Evolutionary conservation across 371 early-diverging fungal genomes (phyloP).

Genomic region (Haplosporangium sp.): DNA sequence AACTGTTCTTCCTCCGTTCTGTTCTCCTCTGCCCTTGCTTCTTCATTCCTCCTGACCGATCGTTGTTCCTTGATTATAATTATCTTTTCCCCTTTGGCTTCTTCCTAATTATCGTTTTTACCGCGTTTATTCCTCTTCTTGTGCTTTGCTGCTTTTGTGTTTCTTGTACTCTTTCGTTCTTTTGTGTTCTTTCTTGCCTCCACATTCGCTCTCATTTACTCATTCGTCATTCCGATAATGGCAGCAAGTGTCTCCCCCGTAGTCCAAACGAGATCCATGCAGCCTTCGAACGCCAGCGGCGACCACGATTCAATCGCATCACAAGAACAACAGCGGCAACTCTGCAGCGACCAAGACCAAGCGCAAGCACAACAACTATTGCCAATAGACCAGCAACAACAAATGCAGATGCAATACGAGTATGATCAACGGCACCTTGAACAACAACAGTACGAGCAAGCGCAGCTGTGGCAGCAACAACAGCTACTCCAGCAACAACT

Average conservation of each 20-base stretch:
- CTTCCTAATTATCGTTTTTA: too few relatives aligned
- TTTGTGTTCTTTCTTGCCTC: not conserved
- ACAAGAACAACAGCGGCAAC: slow-evolving; percentile 16
- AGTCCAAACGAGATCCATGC: slow-evolving; percentile 11
- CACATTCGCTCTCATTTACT: not conserved
- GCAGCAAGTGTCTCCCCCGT: slow-evolving; percentile 36
- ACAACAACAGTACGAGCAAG: slow-evolving; percentile 33
- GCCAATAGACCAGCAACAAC: slow-evolving; percentile 14
- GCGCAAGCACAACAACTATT: slow-evolving; percentile 9
- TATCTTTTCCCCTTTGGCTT: too few relatives aligned
- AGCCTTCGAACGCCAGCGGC: not conserved
- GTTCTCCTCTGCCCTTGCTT: not conserved
- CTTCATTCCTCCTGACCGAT: not conserved
- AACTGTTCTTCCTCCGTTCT: too few relatives aligned
- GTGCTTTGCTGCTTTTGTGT: not conserved
- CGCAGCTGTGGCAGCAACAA: slow-evolving; percentile 32
- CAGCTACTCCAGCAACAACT: slow-evolving; percentile 19
- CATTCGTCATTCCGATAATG: slow-evolving; percentile 16
- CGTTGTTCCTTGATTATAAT: too few relatives aligned
- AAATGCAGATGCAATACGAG: slow-evolving; percentile 17
- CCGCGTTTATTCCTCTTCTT: not conserved
- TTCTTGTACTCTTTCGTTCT: not conserved
- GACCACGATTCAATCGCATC: slow-evolving; percentile 16
- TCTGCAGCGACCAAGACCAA: slow-evolving; percentile 16
- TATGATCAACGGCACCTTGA: slow-evolving; percentile 32